Base-by-base conservation (phyloP, 2,329 filamentous ascomycete genomes). In the Neofusicoccum cordaticola region DNA sequence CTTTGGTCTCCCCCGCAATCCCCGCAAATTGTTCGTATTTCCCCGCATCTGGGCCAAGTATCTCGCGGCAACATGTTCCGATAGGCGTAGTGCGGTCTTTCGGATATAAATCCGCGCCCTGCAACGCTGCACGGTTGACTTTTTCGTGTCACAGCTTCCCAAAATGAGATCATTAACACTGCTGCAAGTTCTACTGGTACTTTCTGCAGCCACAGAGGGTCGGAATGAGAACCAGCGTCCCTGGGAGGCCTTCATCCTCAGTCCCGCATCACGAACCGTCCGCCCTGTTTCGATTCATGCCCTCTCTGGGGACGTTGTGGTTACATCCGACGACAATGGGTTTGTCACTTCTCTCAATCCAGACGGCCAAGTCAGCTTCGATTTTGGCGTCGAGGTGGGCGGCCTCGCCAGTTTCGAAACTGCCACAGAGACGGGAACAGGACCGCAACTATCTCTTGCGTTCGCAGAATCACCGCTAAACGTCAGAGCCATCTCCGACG, bases 301-400 rank as follows among this genome's bases (percentile, higher is more conserved):
- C 15, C 12, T 60, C 1, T 60, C 56, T 2, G 56, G 56, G 15
- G 56, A 60, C 41, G 56, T 42, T 4, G 27, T 47, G 15, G 31
- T 60, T 4, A 47, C 41, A 13, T 60, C 56, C 3, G 15, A 60
- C 11, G 13, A n/a, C 11, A 34, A 37, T 12, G 56, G 41, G 6
- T 35, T 37, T 8, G n/a, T 47, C 3, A n/a, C 47, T 2, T 37
- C 56, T 31, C 15, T 60, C 2, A 22, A 60, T 12, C 27, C 56
- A 12, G 15, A 9, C 8, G 41, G 41, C 12, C 41, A 60, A 9
- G 56, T 60, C 9, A 60, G 56, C 2, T 84, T 85, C 63, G 85
- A 88, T 71, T 88, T 88, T 70, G 85, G 84, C 2, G 76, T 81
- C 17, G 84, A 86, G 69, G 84, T 87, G 5, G 85, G 85, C 42